phyloP scores from a whole-genome alignment of 1,284 basidiomycete genomes.

The Athelia sp. region DNA sequence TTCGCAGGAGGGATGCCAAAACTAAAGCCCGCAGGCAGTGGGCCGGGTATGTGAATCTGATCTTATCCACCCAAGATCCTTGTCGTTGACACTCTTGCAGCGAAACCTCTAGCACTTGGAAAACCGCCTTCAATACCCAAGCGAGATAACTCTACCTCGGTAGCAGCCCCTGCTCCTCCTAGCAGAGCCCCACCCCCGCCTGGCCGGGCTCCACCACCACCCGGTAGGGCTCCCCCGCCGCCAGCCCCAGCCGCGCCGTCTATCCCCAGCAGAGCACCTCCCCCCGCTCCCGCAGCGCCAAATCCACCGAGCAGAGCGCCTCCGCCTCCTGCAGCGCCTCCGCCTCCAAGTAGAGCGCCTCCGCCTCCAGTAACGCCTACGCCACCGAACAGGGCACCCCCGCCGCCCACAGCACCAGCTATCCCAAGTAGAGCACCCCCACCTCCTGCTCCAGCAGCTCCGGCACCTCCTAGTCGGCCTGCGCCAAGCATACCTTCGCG shows the following conservation, averaged over 20 bases:
- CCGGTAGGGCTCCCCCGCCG: constrained; percentile 17
- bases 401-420: constrained; percentile 11
- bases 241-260: constrained; percentile 13
- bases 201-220: constrained; percentile 21
- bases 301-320: constrained; percentile 19
- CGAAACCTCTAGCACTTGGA: constrained; percentile 56
- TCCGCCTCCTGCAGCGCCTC: constrained; percentile 12
- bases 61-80: not conserved
- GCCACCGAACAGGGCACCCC: constrained; percentile 14
- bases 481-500: constrained; percentile 28
- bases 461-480: constrained; percentile 18
- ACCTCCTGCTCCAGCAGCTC: constrained; percentile 20
- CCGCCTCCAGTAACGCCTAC: constrained; percentile 11
- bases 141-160: constrained; percentile 31
- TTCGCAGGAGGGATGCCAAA: constrained; percentile 92
- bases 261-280: constrained; percentile 15
- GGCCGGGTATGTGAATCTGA: constrained; percentile 38
- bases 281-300: constrained; percentile 16
- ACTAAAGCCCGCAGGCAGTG: constrained; percentile 69
- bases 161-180: constrained; percentile 29
- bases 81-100: constrained; percentile 27
- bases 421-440: constrained; percentile 15
- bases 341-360: constrained; percentile 14
- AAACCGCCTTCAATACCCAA: constrained; percentile 68
- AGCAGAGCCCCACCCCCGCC: constrained; percentile 24